Base-by-base conservation (phyloP, 2,329 filamentous ascomycete species). In the Aphanoascus verrucosus region DNA sequence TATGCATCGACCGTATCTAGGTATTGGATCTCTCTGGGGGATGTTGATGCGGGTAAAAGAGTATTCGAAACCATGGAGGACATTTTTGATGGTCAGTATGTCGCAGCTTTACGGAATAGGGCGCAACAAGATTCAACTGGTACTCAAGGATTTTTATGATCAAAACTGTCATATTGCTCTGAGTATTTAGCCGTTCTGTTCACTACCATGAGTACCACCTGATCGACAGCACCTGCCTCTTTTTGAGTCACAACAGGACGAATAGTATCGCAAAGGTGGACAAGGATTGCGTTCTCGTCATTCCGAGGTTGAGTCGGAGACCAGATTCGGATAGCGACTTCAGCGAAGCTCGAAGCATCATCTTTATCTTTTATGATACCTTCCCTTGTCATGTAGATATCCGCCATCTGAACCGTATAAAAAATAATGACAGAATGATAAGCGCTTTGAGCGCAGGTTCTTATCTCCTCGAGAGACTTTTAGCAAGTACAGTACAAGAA, bases 1-100 rank as follows among this genome's bases (percentile, higher is more conserved):
- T 70, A 70, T 41, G 67, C 67, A 41, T 69, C 63, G 15, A 67
- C 57, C 4, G 68, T 70, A 15, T 65, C 62, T 9, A 69, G 45
- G 59, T 70, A 67, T 43, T 62, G 50, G 23, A 64, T 57, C 15
- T 59, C 34, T 35, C 57, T 56, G 9, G 50, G 20, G 23, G 49
- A 12, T 15, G 9, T 43, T 42, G 28, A 45, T 45, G 41, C 8
- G 5, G 52, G 38, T 19, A 43, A 35, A 37, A n/a, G n/a, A 43
- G 45, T 37, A 45, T 37, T 28, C 3, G 19, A 37, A 31, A 12
- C 2, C 17, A 41, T 1, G 23, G 23, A 50, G 23, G 19, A 7
- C 50, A 46, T 52, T 31, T 45, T 46, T 20, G 4, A 9, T 40
- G 19, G 20, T 1, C 7, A 20, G 23, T 48, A 45, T 32, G 12